A percentile compares a stretch with the other conserved stretches of the same genome.
These are phyloP conservation scores for Solanum neorickii DNA, from an alignment of 257 asterid species.

Conservation along the genomic window DNA sequence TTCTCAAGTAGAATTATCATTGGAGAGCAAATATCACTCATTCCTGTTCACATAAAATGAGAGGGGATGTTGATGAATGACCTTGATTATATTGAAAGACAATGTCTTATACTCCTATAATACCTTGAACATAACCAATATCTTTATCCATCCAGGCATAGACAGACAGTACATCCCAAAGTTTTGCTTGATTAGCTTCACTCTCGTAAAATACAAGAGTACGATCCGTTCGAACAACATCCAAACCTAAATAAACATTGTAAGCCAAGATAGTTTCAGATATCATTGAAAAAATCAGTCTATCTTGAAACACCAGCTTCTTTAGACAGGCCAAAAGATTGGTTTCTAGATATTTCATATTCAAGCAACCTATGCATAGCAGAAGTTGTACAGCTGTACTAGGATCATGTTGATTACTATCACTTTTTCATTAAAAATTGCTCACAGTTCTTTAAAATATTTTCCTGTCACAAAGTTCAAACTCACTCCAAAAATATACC, in stretches of 20 bases:
- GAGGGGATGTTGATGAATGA: constrained; percentile 9
- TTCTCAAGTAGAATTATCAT: constrained; percentile 72
- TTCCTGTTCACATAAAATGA: constrained; percentile 42
- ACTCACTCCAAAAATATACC: neutral
- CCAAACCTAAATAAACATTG: constrained; percentile 52
- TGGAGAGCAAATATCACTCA: constrained; percentile 98
- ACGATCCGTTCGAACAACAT: constrained; percentile 90
- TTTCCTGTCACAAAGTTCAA: neutral
- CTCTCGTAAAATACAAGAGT: constrained; percentile 62
- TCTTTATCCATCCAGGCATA: constrained; percentile 94
- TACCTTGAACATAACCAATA: constrained; percentile 98
- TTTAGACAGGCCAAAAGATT: neutral
- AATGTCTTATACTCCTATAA: constrained; percentile 1
- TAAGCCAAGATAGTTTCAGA: neutral
- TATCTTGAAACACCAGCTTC: neutral
- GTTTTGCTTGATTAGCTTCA: constrained; percentile 71
- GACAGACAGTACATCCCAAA: constrained; percentile 79
- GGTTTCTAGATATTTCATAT: neutral
- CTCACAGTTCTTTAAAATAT: neutral
- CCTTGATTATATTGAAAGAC: constrained; percentile 2
- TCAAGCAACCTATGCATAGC: neutral
- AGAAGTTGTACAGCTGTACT: neutral
- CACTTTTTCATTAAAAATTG: neutral
- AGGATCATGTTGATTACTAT: neutral
- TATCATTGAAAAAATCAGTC: neutral